Base-by-base conservation (phyloP, 2,329 filamentous ascomycete genomes). In the Didymella arachidicola region DNA sequence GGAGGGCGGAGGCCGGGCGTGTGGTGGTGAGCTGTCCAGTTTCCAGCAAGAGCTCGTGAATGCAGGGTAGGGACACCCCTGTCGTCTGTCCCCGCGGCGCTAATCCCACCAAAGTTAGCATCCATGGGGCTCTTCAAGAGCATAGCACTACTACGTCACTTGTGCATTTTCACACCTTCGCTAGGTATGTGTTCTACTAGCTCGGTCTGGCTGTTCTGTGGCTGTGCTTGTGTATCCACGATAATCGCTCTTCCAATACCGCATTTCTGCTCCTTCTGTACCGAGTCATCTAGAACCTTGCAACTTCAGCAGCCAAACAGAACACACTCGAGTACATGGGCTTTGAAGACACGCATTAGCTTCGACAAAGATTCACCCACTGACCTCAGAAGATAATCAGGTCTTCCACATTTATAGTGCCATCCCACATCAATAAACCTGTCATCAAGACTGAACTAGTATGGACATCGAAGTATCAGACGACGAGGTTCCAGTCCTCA, bases 401-500 rank as follows among this genome's bases (percentile, higher is more conserved):
- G 30, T 32, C 16, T 32, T 8, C 16, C 30, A 14, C 11, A 16
- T 14, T 32, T 32, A 14, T 32, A 16, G 12, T 32, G 12, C 30
- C 11, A 3, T 32, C 30, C 14, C 30, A 16, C 12, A 14, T 32
- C 30, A 32, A 10, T 3, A 12, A 32, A 16, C 14, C 6, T 3
- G 12, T 5, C 12, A 32, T 16, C 12, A 32, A 32, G 12, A 32
- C 16, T 14, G 18, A 53, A 38, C 30, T 11, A 39, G n/a, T 18
- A 58, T 58, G 56, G 56, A 58, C 29, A 16, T 53, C 4, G 56
- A 53, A 62, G 62, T 60, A 11, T 75, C 72, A 47, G 72, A 75
- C 56, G 72, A 75, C 41, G 71, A 75, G 43, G 64, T 71, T 12
- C 72, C 72, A 25, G 63, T 89, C 53, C 88, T 90, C 59, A 89